Evolutionary conservation across 192 early-diverging fungal genomes (phyloP), one percentile per base, ranked within the genome.

Genomic region (Obelidium mucronatum): DNA sequence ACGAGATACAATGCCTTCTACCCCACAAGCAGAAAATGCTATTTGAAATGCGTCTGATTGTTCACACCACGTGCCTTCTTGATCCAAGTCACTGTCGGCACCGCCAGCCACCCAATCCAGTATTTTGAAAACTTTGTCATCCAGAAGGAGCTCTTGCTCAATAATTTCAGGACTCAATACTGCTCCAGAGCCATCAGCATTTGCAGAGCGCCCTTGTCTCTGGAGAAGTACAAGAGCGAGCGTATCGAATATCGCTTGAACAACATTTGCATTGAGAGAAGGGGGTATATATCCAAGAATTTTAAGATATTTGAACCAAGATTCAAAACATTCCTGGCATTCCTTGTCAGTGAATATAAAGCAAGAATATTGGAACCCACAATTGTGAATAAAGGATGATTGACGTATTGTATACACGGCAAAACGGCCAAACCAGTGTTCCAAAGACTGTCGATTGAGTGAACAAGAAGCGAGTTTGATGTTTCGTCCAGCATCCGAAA

Each of bases 281-380:
- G 69, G 24, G 5, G 69, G 69, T 17, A 71, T 6, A 2, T 54
- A 37, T 17, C 31, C 69, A 6, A 71, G 53, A 24, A 58, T 24
- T 36, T 35, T 3, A n/a, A 71, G 51, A 2, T 54, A 58, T 54
- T 58, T 24, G 22, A n/a, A 17, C 69, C 69, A 71, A 17, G 55
- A 54, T 17, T 71, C 69, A 6, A 58, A 56, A 17, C 33, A 71
- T 34, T 71, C 69, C 69, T 71, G 22, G 24, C 19, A 6, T n/a
- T n/a, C n/a, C 31, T 48, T 48, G 37, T 65, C 6, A 26, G 22
- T 51, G 22, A 67, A 48, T 34, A 64, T n/a, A n/a, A n/a, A n/a
- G 11, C 35, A 64, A 39, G 13, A 39, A 15, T 8, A 64, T 24
- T 3, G 35, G 3, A 33, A 65, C 26, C 1, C 19, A 26, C n/a